A percentile compares a stretch with the other conserved stretches of the same genome.
Evolutionary conservation across 495 filamentous ascomycete genomes (phyloP).

Genomic region (Aspergillus sparsus): DNA sequence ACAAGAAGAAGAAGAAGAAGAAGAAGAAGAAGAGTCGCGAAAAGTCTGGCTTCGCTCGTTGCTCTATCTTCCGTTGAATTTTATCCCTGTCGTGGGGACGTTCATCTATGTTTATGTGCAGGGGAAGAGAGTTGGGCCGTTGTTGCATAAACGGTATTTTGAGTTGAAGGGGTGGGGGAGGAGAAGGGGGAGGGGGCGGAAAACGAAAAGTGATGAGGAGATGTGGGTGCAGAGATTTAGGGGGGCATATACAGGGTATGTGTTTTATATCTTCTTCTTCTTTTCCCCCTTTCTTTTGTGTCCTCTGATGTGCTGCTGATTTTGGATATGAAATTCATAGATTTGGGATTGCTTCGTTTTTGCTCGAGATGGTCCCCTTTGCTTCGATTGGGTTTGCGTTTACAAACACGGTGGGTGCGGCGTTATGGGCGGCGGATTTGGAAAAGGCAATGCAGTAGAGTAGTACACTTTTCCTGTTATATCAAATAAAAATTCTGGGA

Average conservation of each 20-base stretch:
- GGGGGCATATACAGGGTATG: constrained; percentile 75
- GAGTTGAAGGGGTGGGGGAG: constrained; percentile 81
- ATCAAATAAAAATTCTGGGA: background rate
- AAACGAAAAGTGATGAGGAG: constrained; percentile 35
- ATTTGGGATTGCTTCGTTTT: constrained; percentile 73
- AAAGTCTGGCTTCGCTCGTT: constrained; percentile 64
- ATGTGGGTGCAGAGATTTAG: constrained; percentile 64
- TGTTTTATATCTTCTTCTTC: constrained; percentile 50
- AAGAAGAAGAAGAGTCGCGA: constrained; percentile 54
- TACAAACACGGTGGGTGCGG: constrained; percentile 89
- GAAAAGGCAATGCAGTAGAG: constrained; percentile 54
- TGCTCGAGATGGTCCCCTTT: constrained; percentile 83
- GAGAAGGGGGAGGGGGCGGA: no score
- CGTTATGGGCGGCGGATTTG: constrained; percentile 90
- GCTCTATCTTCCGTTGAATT: constrained; percentile 84
- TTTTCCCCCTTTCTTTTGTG: background rate
- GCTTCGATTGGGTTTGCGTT: constrained; percentile 83
- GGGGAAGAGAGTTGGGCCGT: constrained; percentile 58
- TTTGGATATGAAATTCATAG: constrained; percentile 43
- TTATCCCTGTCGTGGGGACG: constrained; percentile 88
- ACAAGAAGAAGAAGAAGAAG: constrained; percentile 67
- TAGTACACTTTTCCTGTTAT: background rate
- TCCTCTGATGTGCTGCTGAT: constrained; percentile 4
- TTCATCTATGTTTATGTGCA: constrained; percentile 74
- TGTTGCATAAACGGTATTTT: constrained; percentile 69